A percentile compares a stretch with the other conserved stretches of the same genome.
phyloP scores from a whole-genome alignment of 768 basidiomycete species.

The Termitomyces sp. region DNA sequence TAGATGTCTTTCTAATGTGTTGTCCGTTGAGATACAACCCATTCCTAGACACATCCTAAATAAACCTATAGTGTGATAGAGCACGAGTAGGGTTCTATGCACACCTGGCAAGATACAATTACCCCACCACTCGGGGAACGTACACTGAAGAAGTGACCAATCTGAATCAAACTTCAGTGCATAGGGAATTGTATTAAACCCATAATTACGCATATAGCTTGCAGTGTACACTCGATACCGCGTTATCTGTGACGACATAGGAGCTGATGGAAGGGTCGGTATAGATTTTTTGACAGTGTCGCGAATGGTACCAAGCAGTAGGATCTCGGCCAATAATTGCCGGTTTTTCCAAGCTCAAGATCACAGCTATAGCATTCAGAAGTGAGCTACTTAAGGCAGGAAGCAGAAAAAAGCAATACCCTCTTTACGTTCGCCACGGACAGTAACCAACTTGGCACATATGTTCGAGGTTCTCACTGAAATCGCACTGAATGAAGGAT shows the following conservation, averaged over 20 bases:
- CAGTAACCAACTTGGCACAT: slow-evolving; percentile 72
- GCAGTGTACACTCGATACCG: slow-evolving; percentile 70
- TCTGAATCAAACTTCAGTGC: background rate
- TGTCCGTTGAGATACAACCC: slow-evolving; percentile 69
- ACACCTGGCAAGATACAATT: slow-evolving; percentile 75
- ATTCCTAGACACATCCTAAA: slow-evolving; percentile 67
- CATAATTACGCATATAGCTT: slow-evolving; percentile 68
- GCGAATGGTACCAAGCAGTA: slow-evolving; percentile 47
- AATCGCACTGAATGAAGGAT: background rate
- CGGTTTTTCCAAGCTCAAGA: slow-evolving; percentile 57
- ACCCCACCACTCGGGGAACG: slow-evolving; percentile 65
- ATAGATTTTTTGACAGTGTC: background rate
- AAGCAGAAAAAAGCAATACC: slow-evolving; percentile 28
- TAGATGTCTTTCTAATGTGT: slow-evolving; percentile 56
- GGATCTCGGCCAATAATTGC: slow-evolving; percentile 69
- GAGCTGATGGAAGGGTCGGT: slow-evolving; percentile 28
- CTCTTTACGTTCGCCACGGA: slow-evolving; percentile 58
- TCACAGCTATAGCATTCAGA: slow-evolving; percentile 36
- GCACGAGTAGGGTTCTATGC: background rate
- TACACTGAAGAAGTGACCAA: slow-evolving; percentile 37
- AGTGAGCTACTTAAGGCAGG: background rate
- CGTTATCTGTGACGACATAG: slow-evolving; percentile 57
- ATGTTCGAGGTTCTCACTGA: slow-evolving; percentile 25
- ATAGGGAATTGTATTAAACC: background rate
- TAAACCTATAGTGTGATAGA: background rate